Evolutionary conservation across 768 basidiomycete species (phyloP).

Genomic region (Daedaleopsis nitida): DNA sequence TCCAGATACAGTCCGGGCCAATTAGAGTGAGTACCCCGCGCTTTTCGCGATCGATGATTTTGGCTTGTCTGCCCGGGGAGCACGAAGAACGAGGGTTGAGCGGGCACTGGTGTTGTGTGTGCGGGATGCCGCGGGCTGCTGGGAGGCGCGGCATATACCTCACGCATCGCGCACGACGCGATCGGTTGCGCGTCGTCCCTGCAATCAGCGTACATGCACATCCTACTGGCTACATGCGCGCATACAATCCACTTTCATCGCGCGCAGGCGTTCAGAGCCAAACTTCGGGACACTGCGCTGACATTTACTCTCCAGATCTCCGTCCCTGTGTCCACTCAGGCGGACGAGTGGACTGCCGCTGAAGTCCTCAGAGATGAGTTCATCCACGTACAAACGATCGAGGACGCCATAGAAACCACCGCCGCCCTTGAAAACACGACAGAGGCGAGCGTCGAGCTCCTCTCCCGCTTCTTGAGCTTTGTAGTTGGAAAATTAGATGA

Average conservation of each 20-base stretch:
- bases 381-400: constrained; percentile 58
- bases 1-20: constrained; percentile 33
- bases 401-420: constrained; percentile 58
- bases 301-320: constrained; percentile 54
- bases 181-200: background rate
- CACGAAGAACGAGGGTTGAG: background rate
- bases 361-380: constrained; percentile 93
- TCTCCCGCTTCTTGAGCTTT: constrained; percentile 82
- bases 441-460: constrained; percentile 75
- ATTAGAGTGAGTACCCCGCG: constrained; percentile 33
- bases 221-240: background rate
- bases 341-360: constrained; percentile 89
- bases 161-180: background rate
- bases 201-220: background rate
- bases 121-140: background rate
- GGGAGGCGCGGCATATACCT: background rate
- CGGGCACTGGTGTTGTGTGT: background rate
- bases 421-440: constrained; percentile 52
- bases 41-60: background rate
- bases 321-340: constrained; percentile 80
- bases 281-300: background rate
- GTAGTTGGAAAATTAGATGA: constrained; percentile 64
- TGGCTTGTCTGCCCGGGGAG: background rate
- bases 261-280: background rate
- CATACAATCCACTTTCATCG: background rate